Percentiles rank a stretch among this genome's conserved stretches.
phyloP scores from a whole-genome alignment of 306 rosid genomes.

The Arachis stenosperma region DNA sequence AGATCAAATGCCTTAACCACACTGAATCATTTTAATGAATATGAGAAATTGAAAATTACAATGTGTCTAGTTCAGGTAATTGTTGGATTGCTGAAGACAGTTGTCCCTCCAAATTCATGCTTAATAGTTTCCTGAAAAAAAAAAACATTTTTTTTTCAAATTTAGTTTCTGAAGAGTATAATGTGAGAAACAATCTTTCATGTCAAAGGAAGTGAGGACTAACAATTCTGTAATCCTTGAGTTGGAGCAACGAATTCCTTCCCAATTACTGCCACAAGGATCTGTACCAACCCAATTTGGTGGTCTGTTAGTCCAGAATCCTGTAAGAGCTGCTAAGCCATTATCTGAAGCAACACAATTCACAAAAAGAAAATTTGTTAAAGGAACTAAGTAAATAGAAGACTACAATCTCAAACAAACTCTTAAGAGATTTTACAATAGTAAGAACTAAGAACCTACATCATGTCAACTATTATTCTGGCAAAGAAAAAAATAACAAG shows the following conservation, averaged over 20 bases:
- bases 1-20: constrained; percentile 1
- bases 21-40: constrained; percentile 10
- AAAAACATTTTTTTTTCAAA: constrained; percentile 5
- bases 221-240: constrained; percentile 49
- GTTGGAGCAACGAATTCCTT: constrained; percentile 46
- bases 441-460: not conserved
- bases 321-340: constrained; percentile 39
- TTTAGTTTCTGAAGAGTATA: not conserved
- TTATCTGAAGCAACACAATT: constrained; percentile 37
- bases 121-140: constrained; percentile 50
- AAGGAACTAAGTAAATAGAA: too few relatives aligned
- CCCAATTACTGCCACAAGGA: constrained; percentile 54
- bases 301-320: constrained; percentile 52
- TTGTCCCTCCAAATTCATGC: constrained; percentile 50
- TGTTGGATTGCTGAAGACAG: constrained; percentile 54
- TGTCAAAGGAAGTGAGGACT: constrained; percentile 36
- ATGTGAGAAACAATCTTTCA: not conserved
- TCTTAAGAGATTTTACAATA: too few relatives aligned
- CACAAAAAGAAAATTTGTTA: constrained; percentile 3
- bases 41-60: constrained; percentile 50
- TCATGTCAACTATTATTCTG: constrained; percentile 9
- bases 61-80: constrained; percentile 51
- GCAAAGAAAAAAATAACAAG: not conserved
- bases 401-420: too few relatives aligned
- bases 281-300: constrained; percentile 51